phyloP scores from a whole-genome alignment of 2,329 filamentous ascomycete species.

The Beauveria australis region DNA sequence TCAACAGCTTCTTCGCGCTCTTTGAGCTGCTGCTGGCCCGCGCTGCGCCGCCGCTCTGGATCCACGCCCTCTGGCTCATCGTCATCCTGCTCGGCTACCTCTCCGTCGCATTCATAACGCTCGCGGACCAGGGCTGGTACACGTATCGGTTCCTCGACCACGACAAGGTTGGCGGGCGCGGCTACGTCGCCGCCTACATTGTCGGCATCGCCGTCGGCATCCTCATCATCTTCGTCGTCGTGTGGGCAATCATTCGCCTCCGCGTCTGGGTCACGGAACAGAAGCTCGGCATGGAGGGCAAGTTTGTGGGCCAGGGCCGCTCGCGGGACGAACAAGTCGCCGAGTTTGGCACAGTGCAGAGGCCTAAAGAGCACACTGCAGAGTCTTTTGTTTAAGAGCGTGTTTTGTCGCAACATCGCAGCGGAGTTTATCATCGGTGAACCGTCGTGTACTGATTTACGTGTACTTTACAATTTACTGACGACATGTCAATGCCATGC shows the following conservation, averaged over 20 bases:
- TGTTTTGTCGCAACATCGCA: background rate
- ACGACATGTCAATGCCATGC: background rate
- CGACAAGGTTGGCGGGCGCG: conserved; percentile 36
- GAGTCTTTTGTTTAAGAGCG: background rate
- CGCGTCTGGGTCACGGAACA: conserved; percentile 41
- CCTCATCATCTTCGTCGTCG: conserved; percentile 44
- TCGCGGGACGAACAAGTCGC: background rate
- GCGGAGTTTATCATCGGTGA: background rate
- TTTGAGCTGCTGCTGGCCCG: conserved; percentile 65
- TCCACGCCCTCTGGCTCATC: conserved; percentile 60
- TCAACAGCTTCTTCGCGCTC: conserved; percentile 68
- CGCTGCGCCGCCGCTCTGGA: conserved; percentile 49
- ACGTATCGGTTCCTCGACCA: conserved; percentile 73
- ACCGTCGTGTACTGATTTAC: background rate
- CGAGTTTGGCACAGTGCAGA: background rate
- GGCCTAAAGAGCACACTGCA: background rate
- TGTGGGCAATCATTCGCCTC: conserved; percentile 41
- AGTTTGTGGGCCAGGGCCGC: conserved; percentile 25
- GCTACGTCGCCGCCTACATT: conserved; percentile 47
- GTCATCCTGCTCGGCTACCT: conserved; percentile 67
- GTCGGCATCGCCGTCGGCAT: conserved; percentile 48
- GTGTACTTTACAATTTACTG: background rate
- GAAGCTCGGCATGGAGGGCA: conserved; percentile 35
- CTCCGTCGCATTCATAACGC: conserved; percentile 64
- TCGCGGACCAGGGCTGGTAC: conserved; percentile 63